phyloP scores from a whole-genome alignment of 495 filamentous ascomycete genomes.

The Annulohypoxylon nitens region DNA sequence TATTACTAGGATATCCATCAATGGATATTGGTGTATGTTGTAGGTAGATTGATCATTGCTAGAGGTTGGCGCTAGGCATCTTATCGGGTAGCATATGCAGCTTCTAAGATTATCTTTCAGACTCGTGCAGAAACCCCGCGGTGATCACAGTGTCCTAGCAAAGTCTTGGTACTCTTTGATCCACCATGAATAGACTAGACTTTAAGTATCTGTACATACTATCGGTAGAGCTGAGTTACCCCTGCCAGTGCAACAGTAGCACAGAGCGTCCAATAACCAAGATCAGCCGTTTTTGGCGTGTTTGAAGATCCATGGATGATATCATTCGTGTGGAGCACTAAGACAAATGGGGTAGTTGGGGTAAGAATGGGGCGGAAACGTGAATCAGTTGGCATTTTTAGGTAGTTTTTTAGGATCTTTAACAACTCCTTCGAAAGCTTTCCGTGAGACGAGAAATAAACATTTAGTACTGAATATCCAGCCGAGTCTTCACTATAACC shows the following conservation, averaged over 20 bases:
- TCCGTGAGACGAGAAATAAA: not conserved
- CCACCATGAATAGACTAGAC: not conserved
- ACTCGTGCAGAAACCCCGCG: slow-evolving; percentile 16
- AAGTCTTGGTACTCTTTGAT: slow-evolving; percentile 19
- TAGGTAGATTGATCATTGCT: slow-evolving; percentile 1
- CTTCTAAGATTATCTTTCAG: slow-evolving; percentile 9
- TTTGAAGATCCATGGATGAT: slow-evolving; percentile 36
- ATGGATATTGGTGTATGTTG: slow-evolving; percentile 1
- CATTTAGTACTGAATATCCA: not conserved
- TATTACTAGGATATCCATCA: not conserved
- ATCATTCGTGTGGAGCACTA: slow-evolving; percentile 41
- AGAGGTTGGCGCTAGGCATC: slow-evolving; percentile 26
- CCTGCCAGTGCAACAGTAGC: slow-evolving; percentile 30
- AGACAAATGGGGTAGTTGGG: slow-evolving; percentile 32
- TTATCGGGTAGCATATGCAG: slow-evolving; percentile 21
- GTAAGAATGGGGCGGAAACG: slow-evolving; percentile 27
- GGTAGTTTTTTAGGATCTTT: slow-evolving; percentile 15
- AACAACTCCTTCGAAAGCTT: slow-evolving; percentile 2
- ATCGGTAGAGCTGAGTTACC: slow-evolving; percentile 20
- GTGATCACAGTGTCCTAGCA: slow-evolving; percentile 13
- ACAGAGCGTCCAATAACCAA: slow-evolving; percentile 34
- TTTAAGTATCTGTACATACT: slow-evolving; percentile 16
- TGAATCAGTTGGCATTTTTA: not conserved
- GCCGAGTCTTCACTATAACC: not conserved
- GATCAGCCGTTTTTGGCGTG: slow-evolving; percentile 26